These are phyloP conservation scores for Nephelium lappaceum DNA, from an alignment of 345 rosid species.

Conservation along the genomic window DNA sequence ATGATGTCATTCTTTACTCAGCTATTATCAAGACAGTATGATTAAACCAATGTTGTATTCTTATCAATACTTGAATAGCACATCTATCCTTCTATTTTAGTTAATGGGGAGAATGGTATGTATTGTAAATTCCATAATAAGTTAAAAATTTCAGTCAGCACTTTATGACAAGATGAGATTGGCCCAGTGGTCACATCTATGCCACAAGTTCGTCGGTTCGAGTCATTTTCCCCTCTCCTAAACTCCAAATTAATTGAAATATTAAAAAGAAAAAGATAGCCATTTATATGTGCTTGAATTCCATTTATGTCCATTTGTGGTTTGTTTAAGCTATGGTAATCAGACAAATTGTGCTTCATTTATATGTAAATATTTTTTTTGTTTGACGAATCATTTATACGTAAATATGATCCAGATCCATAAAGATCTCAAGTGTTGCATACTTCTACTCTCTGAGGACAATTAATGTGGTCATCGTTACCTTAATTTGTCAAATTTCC, in stretches of 20 bases:
- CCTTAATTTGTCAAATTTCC: no score
- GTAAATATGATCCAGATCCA: not conserved
- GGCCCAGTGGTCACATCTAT: no score
- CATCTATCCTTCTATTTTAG: not conserved
- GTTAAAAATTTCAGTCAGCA: not conserved
- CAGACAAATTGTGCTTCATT: not conserved
- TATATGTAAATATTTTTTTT: not conserved
- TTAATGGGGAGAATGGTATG: not conserved
- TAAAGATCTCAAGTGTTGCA: not conserved
- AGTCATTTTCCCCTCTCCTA: no score
- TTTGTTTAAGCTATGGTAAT: not conserved
- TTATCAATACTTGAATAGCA: not conserved
- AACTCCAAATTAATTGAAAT: no score
- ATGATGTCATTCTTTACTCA: not conserved
- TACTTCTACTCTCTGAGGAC: not conserved
- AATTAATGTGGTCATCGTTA: not conserved
- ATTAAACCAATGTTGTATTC: not conserved
- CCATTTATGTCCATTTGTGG: no score
- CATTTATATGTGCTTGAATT: no score
- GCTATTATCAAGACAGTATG: not conserved
- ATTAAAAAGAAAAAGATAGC: not conserved
- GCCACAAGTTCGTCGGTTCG: no score
- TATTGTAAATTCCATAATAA: not conserved
- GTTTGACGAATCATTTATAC: no score
- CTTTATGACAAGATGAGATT: no score